These are phyloP conservation scores for Myotisia sp. DNA, from an alignment of 2,329 filamentous ascomycete species.

Conservation along the genomic window DNA sequence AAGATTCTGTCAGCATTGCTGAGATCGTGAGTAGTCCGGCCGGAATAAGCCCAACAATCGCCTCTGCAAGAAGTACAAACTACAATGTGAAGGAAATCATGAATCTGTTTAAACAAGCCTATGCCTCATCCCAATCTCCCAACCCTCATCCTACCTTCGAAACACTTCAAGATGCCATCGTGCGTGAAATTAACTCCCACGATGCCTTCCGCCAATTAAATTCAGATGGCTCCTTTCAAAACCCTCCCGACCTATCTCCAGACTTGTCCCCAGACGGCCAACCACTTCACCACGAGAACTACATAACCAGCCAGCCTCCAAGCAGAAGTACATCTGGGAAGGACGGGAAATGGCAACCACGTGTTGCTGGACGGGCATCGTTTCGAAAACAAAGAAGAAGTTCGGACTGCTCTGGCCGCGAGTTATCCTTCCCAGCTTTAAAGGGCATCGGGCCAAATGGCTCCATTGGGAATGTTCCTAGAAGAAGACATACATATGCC, in stretches of 20 bases:
- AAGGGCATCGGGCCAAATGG: constrained; percentile 9
- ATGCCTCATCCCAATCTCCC: constrained; percentile 17
- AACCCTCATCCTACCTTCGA: constrained; percentile 27
- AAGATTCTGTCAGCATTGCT: constrained; percentile 24
- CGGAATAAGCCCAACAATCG: constrained; percentile 15
- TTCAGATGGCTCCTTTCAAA: constrained; percentile 3
- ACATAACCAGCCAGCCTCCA: constrained; percentile 9
- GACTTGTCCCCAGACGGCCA: not conserved
- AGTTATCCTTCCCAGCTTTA: constrained; percentile 13
- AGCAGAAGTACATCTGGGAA: constrained; percentile 18
- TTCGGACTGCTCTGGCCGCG: constrained; percentile 13
- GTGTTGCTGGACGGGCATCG: constrained; percentile 21
- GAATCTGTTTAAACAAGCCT: constrained; percentile 29
- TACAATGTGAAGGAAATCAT: constrained; percentile 29
- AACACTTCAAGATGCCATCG: constrained; percentile 29
- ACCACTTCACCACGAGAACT: not conserved
- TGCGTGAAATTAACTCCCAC: constrained; percentile 32
- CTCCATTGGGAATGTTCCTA: constrained; percentile 9
- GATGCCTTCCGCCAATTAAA: constrained; percentile 24
- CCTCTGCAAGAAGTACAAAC: constrained; percentile 15
- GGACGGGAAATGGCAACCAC: constrained; percentile 19
- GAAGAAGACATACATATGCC: constrained; percentile 29
- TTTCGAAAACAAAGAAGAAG: constrained; percentile 18
- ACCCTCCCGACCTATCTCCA: constrained; percentile 4
- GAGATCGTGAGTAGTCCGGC: constrained; percentile 30